These are phyloP conservation scores for Russula virescens DNA, from an alignment of 768 basidiomycete species.

Conservation along the genomic window DNA sequence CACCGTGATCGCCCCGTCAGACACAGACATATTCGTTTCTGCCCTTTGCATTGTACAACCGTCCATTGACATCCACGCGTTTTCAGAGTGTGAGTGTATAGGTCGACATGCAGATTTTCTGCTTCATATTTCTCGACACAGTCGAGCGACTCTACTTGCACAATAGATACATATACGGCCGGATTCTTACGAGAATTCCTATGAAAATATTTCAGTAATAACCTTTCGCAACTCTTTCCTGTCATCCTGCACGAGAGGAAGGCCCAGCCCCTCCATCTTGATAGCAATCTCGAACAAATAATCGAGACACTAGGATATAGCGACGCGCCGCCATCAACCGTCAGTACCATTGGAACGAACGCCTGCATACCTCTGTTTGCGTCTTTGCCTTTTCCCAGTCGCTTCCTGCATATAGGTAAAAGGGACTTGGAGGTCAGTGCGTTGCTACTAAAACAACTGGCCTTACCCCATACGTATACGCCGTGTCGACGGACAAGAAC, in stretches of 20 bases:
- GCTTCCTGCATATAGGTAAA: slow-evolving; percentile 34
- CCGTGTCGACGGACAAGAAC: slow-evolving; percentile 76
- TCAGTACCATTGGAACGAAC: neutral
- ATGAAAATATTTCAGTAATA: too few relatives aligned
- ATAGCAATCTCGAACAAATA: slow-evolving; percentile 87
- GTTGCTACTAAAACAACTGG: slow-evolving; percentile 12
- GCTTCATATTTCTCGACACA: neutral
- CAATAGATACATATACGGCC: neutral
- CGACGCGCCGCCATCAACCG: neutral
- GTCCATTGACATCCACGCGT: too few relatives aligned
- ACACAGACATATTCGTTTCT: too few relatives aligned
- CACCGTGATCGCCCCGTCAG: neutral
- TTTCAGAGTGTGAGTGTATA: too few relatives aligned
- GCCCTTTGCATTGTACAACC: too few relatives aligned
- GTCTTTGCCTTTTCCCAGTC: slow-evolving; percentile 90
- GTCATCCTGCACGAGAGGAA: slow-evolving; percentile 46
- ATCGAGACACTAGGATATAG: slow-evolving; percentile 65
- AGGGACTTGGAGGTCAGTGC: neutral
- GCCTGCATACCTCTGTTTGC: slow-evolving; percentile 59
- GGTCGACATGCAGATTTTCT: neutral
- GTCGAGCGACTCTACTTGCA: neutral
- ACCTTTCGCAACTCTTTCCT: too few relatives aligned
- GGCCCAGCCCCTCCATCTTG: slow-evolving; percentile 65
- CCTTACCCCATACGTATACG: slow-evolving; percentile 79
- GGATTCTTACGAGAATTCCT: too few relatives aligned